Evolutionary conservation across 192 early-diverging fungal species (phyloP), one percentile per base, ranked within the genome.

Genomic region (Dissophora globulifera): DNA sequence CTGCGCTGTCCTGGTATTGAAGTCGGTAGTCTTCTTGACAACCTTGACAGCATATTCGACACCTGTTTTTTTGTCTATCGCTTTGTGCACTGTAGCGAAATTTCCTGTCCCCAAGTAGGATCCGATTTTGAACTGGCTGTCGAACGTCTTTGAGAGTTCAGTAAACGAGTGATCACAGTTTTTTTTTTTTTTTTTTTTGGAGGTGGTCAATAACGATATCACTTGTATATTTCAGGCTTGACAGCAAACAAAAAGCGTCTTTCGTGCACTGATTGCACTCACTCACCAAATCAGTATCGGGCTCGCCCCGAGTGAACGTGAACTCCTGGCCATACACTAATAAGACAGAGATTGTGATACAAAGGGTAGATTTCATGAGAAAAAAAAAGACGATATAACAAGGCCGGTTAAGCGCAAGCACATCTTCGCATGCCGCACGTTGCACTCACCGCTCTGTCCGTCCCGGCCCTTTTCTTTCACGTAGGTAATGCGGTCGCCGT

Each of bases 11-110:
- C 74, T 80, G 53, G 86, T 80, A 60, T 89, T 92, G 48, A 90
- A 84, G 40, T 78, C 82, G 64, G 81, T 86, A 56, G 86, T 89
- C 67, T 89, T 89, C 49, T 90, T 87, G 31, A 92, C 83, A 26
- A 89, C 86, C 78, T 93, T 93, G 52, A 93, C 87, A 2, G 92
- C 92, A 52, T 76, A 91, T 10, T 66, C 63, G 20, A 80, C 53
- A 10, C 85, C 85, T 25, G 83, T 85, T 7, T 56, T 74, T 30
- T 84, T 65, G 23, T 88, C 81, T 8, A 62, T 82, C 3, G 82
- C 84, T 10, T 78, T 59, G 52, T 74, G 81, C n/a, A 92, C 91
- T 22, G 88, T 83, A 7, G 87, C 88, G 78, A 91, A 91, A 27
- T 81, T 85, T 15, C 88, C 88, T 19, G 62, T 32, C 4, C 81